Conservation (phyloP, 129 eudicot genomes). For the Silybum marianum region DNA sequence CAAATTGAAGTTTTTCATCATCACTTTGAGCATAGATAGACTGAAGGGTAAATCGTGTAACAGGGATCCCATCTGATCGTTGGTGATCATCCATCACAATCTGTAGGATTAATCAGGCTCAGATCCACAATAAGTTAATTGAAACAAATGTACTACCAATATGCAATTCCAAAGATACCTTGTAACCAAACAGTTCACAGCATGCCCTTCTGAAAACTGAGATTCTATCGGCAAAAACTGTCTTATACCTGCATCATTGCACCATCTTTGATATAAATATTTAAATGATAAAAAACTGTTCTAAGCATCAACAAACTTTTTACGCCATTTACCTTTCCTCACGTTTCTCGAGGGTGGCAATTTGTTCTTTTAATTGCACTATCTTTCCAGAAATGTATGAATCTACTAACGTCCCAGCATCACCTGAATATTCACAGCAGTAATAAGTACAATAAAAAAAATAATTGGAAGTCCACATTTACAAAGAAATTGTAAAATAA, state of each 20-base stretch:
- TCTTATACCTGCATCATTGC: conserved; percentile 72
- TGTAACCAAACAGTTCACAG: conserved; percentile 97
- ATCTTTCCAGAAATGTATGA: conserved; percentile 89
- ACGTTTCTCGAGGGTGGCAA: conserved; percentile 95
- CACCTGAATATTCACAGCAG: conserved; percentile 48
- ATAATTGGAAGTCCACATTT: no score
- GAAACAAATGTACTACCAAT: not conserved
- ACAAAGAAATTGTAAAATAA: no score
- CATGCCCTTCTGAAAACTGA: conserved; percentile 97
- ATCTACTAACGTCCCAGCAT: conserved; percentile 82
- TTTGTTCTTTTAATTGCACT: conserved; percentile 90
- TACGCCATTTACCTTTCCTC: conserved; percentile 75
- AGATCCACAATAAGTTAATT: not conserved
- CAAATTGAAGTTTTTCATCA: conserved; percentile 91
- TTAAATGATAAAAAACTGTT: not conserved
- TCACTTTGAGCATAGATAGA: conserved; percentile 95
- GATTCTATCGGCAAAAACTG: conserved; percentile 93
- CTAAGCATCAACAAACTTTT: not conserved
- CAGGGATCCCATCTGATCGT: conserved; percentile 94
- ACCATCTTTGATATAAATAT: conserved; percentile 19
- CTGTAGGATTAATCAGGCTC: conserved; percentile 37
- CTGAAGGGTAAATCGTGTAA: conserved; percentile 80
- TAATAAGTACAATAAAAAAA: not conserved
- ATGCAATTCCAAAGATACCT: conserved; percentile 45
- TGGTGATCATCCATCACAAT: conserved; percentile 98